Evolutionary conservation across 2,329 filamentous ascomycete genomes (phyloP).

Genomic region (Alternaria tenuissima): DNA sequence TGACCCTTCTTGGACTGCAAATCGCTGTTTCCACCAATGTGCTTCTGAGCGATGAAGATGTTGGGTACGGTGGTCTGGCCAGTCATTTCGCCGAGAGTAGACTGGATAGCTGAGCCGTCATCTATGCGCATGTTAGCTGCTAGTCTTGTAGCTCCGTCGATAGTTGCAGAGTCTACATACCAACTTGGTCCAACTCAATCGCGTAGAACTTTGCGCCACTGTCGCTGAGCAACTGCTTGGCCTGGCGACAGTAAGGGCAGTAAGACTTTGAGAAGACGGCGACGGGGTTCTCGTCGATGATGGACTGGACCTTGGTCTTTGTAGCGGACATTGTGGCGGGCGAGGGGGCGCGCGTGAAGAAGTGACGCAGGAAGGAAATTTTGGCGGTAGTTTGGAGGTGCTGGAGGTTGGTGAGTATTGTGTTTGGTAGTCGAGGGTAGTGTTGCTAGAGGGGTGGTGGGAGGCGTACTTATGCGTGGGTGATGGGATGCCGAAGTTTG

Average conservation of each 20-base stretch:
- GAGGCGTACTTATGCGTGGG: not conserved
- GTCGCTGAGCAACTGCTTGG: conserved; percentile 77
- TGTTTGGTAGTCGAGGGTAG: not conserved
- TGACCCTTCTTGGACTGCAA: conserved; percentile 72
- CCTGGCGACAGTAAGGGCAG: conserved; percentile 88
- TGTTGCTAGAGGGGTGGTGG: not conserved
- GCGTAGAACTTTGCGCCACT: conserved; percentile 75
- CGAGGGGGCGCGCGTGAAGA: conserved; percentile 70
- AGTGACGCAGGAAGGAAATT: conserved; percentile 73
- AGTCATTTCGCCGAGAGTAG: conserved; percentile 80
- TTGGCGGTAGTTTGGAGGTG: conserved; percentile 49
- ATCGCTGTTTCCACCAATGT: conserved; percentile 97
- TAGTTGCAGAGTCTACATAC: conserved; percentile 62
- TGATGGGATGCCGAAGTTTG: not conserved
- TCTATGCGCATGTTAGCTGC: conserved; percentile 58
- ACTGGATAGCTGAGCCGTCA: conserved; percentile 84
- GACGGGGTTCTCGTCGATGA: conserved; percentile 90
- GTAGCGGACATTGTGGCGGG: conserved; percentile 81
- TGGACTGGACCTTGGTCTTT: conserved; percentile 80
- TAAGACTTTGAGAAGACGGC: conserved; percentile 97
- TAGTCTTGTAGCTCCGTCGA: not conserved
- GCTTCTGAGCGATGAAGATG: conserved; percentile 88
- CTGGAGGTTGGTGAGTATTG: conserved; percentile 4
- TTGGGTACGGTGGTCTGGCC: conserved; percentile 92
- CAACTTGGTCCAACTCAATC: conserved; percentile 84